Evolutionary conservation across 176 grass and related monocot species (phyloP).

Genomic region (Pharus latifolius): DNA sequence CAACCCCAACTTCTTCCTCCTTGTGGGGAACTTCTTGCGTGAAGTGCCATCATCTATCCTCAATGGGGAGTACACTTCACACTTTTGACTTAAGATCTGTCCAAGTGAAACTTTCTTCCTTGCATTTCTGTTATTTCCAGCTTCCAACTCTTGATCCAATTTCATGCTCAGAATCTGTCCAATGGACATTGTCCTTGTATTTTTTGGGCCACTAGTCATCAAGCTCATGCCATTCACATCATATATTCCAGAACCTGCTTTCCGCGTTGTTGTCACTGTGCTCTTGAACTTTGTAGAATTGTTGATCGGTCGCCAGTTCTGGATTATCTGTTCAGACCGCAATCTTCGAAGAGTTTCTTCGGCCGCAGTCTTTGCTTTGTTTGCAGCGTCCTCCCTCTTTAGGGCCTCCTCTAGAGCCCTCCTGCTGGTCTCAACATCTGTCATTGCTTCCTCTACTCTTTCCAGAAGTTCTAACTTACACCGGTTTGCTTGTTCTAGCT

Average conservation of each 20-base stretch:
- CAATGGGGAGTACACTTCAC: slow-evolving; percentile 45
- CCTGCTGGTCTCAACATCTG: slow-evolving; percentile 59
- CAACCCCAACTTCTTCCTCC: slow-evolving; percentile 57
- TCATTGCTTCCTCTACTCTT: slow-evolving; percentile 82
- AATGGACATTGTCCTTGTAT: slow-evolving; percentile 48
- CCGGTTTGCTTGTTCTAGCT: slow-evolving; percentile 52
- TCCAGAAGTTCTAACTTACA: slow-evolving; percentile 55
- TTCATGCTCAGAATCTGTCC: slow-evolving; percentile 97
- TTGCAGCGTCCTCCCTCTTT: slow-evolving; percentile 65
- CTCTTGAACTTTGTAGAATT: slow-evolving; percentile 63
- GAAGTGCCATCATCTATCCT: slow-evolving; percentile 40
- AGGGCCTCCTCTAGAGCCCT: slow-evolving; percentile 64
- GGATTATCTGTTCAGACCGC: slow-evolving; percentile 42
- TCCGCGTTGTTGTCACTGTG: slow-evolving; percentile 4
- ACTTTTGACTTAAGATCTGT: slow-evolving; percentile 80
- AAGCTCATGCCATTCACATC: slow-evolving; percentile 86
- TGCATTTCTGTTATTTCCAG: not conserved
- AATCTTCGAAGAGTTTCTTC: slow-evolving; percentile 55
- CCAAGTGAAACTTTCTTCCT: slow-evolving; percentile 58
- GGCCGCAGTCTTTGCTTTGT: slow-evolving; percentile 29
- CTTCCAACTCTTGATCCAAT: slow-evolving; percentile 40
- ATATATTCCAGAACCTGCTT: slow-evolving; percentile 28
- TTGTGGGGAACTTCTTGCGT: slow-evolving; percentile 38
- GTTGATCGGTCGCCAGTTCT: slow-evolving; percentile 28
- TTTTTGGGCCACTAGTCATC: slow-evolving; percentile 28